A percentile compares a stretch with the other conserved stretches of the same genome.
These are phyloP conservation scores for Boletus smithii DNA, from an alignment of 1,284 basidiomycete genomes.

Conservation along the genomic window DNA sequence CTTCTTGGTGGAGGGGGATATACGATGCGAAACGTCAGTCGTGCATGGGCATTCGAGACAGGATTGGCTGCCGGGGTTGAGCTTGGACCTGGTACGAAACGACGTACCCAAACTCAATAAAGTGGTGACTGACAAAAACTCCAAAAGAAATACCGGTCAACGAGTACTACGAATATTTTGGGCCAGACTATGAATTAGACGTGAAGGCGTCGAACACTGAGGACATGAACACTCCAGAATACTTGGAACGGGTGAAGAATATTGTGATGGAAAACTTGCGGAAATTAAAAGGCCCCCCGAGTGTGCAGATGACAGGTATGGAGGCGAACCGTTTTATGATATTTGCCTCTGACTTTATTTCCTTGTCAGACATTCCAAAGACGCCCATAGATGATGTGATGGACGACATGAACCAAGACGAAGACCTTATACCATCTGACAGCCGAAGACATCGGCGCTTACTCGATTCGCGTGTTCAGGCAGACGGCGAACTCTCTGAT, in stretches of 20 bases:
- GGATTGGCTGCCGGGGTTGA: constrained; percentile 96
- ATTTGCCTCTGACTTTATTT: not conserved
- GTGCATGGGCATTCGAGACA: constrained; percentile 98
- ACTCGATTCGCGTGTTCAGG: constrained; percentile 70
- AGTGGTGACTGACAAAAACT: constrained; percentile 9
- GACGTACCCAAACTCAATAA: not conserved
- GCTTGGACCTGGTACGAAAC: constrained; percentile 71
- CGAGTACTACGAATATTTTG: constrained; percentile 99
- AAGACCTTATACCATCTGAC: constrained; percentile 77
- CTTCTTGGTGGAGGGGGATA: constrained; percentile 97
- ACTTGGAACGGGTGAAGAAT: constrained; percentile 89
- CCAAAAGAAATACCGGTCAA: constrained; percentile 88
- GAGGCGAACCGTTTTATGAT: constrained; percentile 5
- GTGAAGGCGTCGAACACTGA: constrained; percentile 95
- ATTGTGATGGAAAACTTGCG: constrained; percentile 91
- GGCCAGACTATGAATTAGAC: constrained; percentile 96
- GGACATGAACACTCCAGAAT: constrained; percentile 91
- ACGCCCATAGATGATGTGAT: constrained; percentile 73
- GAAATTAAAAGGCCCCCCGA: constrained; percentile 81
- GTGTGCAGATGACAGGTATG: constrained; percentile 84
- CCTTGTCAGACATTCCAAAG: constrained; percentile 64
- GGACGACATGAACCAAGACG: constrained; percentile 78
- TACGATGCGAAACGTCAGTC: constrained; percentile 96
- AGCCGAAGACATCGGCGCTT: constrained; percentile 69
- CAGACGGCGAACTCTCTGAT: constrained; percentile 78